These are phyloP conservation scores for Chiua sp. DNA, from an alignment of 1,284 basidiomycete genomes.

Conservation along the genomic window DNA sequence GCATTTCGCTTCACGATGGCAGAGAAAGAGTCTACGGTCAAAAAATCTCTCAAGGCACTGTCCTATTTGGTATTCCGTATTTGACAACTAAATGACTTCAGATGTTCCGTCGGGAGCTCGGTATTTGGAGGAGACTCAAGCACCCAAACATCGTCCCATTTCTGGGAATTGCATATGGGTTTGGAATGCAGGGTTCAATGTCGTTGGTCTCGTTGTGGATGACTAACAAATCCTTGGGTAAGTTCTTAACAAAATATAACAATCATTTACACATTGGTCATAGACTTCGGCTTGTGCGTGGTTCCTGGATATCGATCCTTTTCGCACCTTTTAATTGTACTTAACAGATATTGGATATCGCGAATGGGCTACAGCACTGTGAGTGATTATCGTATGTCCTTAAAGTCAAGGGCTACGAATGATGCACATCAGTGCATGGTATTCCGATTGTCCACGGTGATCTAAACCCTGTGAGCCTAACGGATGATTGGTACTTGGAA, in stretches of 20 bases:
- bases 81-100: background rate
- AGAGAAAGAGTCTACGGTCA: background rate
- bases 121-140: no score
- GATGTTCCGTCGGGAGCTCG: slow-evolving; percentile 18
- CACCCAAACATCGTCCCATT: no score
- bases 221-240: slow-evolving; percentile 10
- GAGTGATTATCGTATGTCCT: no score
- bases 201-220: slow-evolving; percentile 28
- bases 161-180: no score
- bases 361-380: background rate
- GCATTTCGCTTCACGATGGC: no score
- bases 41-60: background rate
- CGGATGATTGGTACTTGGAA: no score
- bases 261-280: no score
- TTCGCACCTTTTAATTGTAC: no score
- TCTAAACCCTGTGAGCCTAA: slow-evolving; percentile 15
- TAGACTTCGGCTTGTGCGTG: no score
- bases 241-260: no score
- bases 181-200: slow-evolving; percentile 14
- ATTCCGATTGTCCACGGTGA: slow-evolving; percentile 21
- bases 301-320: no score
- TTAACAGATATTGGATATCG: no score
- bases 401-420: background rate
- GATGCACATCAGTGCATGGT: slow-evolving; percentile 16
- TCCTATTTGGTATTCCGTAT: background rate